Base-by-base conservation (phyloP, 1,139 yeast species). In the Scheffersomyces cryptocercus region DNA sequence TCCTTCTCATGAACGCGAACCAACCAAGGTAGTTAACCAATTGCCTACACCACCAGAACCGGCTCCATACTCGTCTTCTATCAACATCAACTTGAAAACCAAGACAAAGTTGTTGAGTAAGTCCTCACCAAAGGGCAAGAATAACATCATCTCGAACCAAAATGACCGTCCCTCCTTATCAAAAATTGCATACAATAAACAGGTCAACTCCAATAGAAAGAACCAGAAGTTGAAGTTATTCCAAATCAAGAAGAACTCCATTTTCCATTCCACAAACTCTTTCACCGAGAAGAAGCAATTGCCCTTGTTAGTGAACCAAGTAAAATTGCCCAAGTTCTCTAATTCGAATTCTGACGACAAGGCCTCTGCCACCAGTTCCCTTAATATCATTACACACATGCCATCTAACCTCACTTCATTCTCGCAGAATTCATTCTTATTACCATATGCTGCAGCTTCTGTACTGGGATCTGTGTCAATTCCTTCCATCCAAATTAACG, bases 191-290 rank as follows among this genome's bases (percentile, higher is more conserved):
- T 47, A 51, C 36, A 53, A 49, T 39, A 60, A 60, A 41, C 53
- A 49, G 13, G 40, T 42, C 9, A 48, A 42, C 28, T 42, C 41
- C 8, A 37, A 44, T 33, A 29, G 44, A 41, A 47, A 45, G 39
- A 38, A 41, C 32, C 52, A 53, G 39, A 62, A 59, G 42, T 61
- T 70, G 42, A 62, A 63, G 46, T 57, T 70, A 41, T 70, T 62
- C 48, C 63, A 68, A 41, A 67, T 70, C 39, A 70, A 65, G 47
- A 67, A 64, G 44, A 49, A 54, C 38, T 62, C 69, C 16, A 56
- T 62, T 13, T 64, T 56, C 49, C 68, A 65, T 49, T 46, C 56
- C 13, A 42, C 55, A 13, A 41, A 46, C 20, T 40, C 40, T 42
- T 26, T 38, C 35, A 38, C 45, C 15, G 20, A 39, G 16, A 39